Evolutionary conservation across 1,284 basidiomycete genomes (phyloP).

Genomic region (Chiua sp.): DNA sequence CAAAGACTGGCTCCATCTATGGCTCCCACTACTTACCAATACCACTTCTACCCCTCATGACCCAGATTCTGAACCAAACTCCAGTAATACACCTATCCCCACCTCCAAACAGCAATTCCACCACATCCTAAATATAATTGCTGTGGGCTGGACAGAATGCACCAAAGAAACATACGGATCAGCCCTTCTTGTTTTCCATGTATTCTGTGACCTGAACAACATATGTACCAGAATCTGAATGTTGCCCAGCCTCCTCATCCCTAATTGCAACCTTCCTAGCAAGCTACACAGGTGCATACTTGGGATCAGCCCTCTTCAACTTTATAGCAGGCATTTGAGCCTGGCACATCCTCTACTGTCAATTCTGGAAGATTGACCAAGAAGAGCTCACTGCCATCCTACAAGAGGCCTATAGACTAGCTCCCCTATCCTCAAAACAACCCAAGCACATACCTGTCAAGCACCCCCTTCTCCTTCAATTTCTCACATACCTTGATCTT

Average conservation of each 20-base stretch:
- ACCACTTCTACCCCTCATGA: no score
- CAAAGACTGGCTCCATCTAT: conserved; percentile 12
- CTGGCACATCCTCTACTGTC: not conserved
- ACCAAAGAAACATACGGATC: conserved; percentile 22
- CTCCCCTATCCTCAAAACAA: not conserved
- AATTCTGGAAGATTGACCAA: no score
- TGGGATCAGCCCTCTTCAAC: not conserved
- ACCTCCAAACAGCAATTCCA: no score
- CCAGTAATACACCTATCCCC: no score
- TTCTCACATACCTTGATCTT: conserved; percentile 25
- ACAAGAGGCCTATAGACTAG: no score
- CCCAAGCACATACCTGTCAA: conserved; percentile 31
- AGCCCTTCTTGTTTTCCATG: conserved; percentile 31
- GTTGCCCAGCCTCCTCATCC: not conserved
- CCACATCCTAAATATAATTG: conserved; percentile 22
- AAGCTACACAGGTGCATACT: not conserved
- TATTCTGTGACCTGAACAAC: conserved; percentile 30
- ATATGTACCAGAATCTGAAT: accelerated
- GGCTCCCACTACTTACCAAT: conserved; percentile 15
- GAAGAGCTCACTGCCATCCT: no score
- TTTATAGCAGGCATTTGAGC: accelerated
- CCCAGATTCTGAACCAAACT: no score
- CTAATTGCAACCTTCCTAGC: not conserved
- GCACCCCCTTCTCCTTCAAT: conserved; percentile 14
- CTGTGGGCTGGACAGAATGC: conserved; percentile 8